Evolutionary conservation across 2,329 filamentous ascomycete species (phyloP), one percentile per base, ranked within the genome.

Genomic region (Fusarium agapanthi): DNA sequence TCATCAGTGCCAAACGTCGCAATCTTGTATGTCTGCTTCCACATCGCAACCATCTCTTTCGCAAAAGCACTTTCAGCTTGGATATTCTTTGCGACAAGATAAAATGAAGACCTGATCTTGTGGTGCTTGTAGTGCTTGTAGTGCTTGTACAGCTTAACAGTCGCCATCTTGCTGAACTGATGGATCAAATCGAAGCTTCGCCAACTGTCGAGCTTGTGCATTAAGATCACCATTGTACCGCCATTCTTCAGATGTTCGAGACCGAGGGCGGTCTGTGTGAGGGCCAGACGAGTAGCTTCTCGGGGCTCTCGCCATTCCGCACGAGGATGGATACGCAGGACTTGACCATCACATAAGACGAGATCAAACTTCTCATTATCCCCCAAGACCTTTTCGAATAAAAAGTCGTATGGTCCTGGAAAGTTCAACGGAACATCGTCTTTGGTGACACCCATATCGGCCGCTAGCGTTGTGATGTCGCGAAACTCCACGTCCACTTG

Each of bases 401-500:
- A 7, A 47, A 84, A 81, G 18, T 54, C 65, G 4, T 53, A n/a
- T 4, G 66, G n/a, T 2, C 68, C 59, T 2, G 65, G 67, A 40
- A 84, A 47, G 24, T 38, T 7, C 5, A 51, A 15, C 0, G 84
- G 82, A 12, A 84, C 77, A 6, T 77, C 64, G 0, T 69, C 60
- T 7, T 56, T 20, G 5, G 22, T n/a, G 9, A 78, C 38, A 15
- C 82, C 83, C 79, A 85, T 84, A 43, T 87, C 86, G 0, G 73
- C 79, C 7, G 83, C 84, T 1, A 89, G 80, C 83, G 88, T 86
- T 2, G 85, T 89, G 58, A 89, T 78, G 72, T 90, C 88, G 6
- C 84, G 64, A 47, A 78, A 79, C 13, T 63, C 69, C 6, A 64
- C 56, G 1, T 48, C 16, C 10, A 75, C 30, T 10, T 24, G 26